Evolutionary conservation across 148 eudicot genomes (phyloP), one percentile per base, ranked within the genome.

Genomic region (Fagopyrum homotropicum): DNA sequence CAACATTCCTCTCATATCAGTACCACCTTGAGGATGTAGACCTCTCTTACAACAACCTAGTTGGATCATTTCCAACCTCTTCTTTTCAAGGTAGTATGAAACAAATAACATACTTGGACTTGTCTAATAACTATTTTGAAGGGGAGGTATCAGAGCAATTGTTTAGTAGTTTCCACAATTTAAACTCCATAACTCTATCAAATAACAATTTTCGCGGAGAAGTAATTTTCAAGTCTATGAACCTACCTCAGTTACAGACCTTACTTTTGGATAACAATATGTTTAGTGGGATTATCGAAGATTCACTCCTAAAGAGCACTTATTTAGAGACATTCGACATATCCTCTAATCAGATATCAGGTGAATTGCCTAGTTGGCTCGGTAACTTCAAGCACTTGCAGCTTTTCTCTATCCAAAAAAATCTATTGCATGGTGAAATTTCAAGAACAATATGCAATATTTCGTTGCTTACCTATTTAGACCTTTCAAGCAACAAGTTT

Each of bases 61-160:
- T 0, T n/a, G 72, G 74, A 9, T 3, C 22, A 0, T 77, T 81
- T 52, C 83, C 83, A 9, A 12, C 54, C 47, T 81, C 78, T 75
- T 22, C 70, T 57, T 45, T 77, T 12, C 5, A 45, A 16, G 63
- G 47, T 26, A 76, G 55, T 51, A 9, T 9, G 55, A 51, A 51
- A 10, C 55, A 16, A 1, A 29, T 81, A 45, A 0, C 1, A 4
- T 0, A 0, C 8, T 69, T 81, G 51, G 60, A 77, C 30, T 60
- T 77, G 7, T 73, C 79, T 0, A n/a, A 49, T 9, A 81, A 81
- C 10, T 11, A 73, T 29, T 77, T 81, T n/a, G 52, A 9, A 2
- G 66, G 66, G 2, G 43, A 60, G 40, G 10, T 60, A 7, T 43
- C 66, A 29, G 10, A 7, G 66, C 0, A 61, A 5, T 29, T 61